Evolutionary conservation across 768 basidiomycete genomes (phyloP), one percentile per base, ranked within the genome.

Genomic region (Lactifluus piperatus): DNA sequence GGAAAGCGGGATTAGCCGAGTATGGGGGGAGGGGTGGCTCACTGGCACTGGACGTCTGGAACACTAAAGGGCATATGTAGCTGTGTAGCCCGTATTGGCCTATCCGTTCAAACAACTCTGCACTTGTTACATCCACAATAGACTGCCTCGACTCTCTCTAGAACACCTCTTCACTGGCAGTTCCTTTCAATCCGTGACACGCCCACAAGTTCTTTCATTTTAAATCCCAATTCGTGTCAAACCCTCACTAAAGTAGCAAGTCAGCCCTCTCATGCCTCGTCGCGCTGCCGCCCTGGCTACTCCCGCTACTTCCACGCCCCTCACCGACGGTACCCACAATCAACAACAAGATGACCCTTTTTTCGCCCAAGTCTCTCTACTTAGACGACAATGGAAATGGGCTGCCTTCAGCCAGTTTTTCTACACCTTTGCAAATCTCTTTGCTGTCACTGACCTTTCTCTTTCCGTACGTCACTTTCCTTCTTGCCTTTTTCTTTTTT

Each of bases 391-490:
- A 63, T 94, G 91, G 91, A 85, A 88, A 77, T 95, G 91, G 91
- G 93, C 93, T 5, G 87, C 86, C 26, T 88, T 94, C 72, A 81
- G 81, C 72, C 91, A 94, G 70, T 94, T 95, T 79, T 86, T 91
- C 73, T 86, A 80, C 71, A 91, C 87, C 27, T 95, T 94, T 74
- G 77, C 80, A 49, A 79, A 80, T 51, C 77, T 94, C 57, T 81
- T 94, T 64, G 76, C 82, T 39, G 78, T 87, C 75, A 72, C 79
- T 45, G 87, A 89, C 67, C 80, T 93, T 62, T 77, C 88, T 44
- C 73, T 90, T 41, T 68, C 73, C 58, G 89, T 90, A 69, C 64
- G 79, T 74, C 52, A 8, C 62, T 51, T 43, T 55, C 45, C 11
- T 13, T 3, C 11, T 34, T n/a, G n/a, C n/a, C n/a, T 27, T 50